Conservation (phyloP, 306 rosid genomes). For the Ochetophila trinervis region DNA sequence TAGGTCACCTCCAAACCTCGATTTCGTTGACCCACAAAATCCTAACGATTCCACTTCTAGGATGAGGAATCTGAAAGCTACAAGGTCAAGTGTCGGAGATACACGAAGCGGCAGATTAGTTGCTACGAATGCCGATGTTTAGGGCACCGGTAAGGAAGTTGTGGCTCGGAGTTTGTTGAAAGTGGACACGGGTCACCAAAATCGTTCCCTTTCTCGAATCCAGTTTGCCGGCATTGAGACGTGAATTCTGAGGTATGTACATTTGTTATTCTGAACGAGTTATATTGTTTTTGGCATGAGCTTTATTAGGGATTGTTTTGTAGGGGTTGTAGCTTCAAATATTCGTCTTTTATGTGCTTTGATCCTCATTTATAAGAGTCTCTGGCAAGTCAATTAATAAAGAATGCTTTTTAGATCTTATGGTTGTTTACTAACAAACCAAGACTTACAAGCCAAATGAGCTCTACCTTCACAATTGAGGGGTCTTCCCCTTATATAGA, state of each 20-base stretch:
- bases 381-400: no score
- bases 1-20: slow-evolving; percentile 23
- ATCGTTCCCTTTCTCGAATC: slow-evolving; percentile 63
- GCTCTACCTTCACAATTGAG: no score
- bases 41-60: slow-evolving; percentile 3
- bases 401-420: no score
- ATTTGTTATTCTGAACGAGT: background rate
- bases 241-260: slow-evolving; percentile 60
- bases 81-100: slow-evolving; percentile 13
- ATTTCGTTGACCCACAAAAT: slow-evolving; percentile 14
- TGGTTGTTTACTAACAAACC: no score
- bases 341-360: no score
- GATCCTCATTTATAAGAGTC: no score
- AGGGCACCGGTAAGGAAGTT: slow-evolving; percentile 29
- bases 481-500: no score
- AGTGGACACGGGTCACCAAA: slow-evolving; percentile 42
- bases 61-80: slow-evolving; percentile 12
- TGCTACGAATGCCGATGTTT: slow-evolving; percentile 28
- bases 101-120: slow-evolving; percentile 46
- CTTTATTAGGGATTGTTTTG: background rate
- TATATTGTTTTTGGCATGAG: background rate
- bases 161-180: slow-evolving; percentile 45
- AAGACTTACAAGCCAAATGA: no score
- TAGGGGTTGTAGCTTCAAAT: no score
- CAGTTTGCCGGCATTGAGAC: slow-evolving; percentile 41